Conservation (phyloP, 2,329 filamentous ascomycete species). For the Fonsecaea pedrosoi region DNA sequence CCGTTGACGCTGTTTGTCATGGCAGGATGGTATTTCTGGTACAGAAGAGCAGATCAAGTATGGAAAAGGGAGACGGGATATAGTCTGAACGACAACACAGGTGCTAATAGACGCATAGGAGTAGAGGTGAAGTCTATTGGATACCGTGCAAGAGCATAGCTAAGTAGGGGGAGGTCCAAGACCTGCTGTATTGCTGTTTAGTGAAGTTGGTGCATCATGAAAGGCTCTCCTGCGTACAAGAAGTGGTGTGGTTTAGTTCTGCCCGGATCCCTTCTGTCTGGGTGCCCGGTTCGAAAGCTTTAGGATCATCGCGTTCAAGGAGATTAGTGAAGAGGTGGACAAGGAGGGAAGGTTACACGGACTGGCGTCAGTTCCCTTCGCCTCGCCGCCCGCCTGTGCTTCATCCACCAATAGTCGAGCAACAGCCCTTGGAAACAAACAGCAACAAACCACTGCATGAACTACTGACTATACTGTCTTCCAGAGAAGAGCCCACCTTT, state of each 20-base stretch:
- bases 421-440: not conserved
- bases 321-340: not conserved
- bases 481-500: not conserved
- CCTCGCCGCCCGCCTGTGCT: constrained; percentile 8
- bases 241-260: no score
- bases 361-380: not conserved
- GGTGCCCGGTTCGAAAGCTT: no score
- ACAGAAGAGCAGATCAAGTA: not conserved
- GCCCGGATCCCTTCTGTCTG: no score
- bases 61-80: not conserved
- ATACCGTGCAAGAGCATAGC: not conserved
- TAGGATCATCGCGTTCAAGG: no score
- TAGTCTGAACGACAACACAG: not conserved
- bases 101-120: not conserved
- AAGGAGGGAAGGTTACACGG: not conserved
- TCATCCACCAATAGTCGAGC: not conserved
- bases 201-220: no score
- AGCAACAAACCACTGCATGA: not conserved
- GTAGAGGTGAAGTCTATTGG: not conserved
- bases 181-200: no score
- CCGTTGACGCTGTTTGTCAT: not conserved
- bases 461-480: not conserved
- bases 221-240: no score
- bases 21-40: not conserved
- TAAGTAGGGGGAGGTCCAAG: no score